Evolutionary conservation across 441 rosid species (phyloP).

Genomic region (Manihot esculenta): DNA sequence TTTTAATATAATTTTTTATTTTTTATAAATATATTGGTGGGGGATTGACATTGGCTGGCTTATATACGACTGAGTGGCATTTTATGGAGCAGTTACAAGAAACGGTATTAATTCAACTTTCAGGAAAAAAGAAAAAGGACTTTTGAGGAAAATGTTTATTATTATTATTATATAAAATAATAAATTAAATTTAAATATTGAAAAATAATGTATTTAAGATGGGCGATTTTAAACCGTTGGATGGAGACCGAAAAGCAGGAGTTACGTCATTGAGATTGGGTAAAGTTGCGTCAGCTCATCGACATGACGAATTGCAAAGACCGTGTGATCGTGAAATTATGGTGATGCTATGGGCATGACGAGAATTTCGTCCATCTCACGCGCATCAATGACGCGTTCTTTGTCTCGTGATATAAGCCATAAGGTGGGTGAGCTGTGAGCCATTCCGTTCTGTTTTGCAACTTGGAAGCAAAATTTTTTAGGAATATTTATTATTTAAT

Average conservation of each 20-base stretch:
- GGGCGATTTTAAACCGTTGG: conserved; percentile 25
- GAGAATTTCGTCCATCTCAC: background rate
- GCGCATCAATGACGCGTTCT: background rate
- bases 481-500: no score
- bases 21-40: no score
- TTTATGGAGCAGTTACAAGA: no score
- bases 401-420: background rate
- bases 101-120: no score
- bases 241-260: background rate
- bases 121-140: no score
- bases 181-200: background rate
- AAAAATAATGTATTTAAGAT: background rate
- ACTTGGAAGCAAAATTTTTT: no score
- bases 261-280: conserved; percentile 7
- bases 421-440: background rate
- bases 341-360: background rate
- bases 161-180: no score
- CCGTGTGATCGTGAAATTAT: no score
- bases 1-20: background rate
- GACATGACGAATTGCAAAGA: no score
- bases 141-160: no score
- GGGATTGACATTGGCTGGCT: no score
- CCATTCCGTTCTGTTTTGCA: background rate
- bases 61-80: no score
- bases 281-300: conserved; percentile 12